These are phyloP conservation scores for Verbena officinalis DNA, from an alignment of 257 asterid species.

Conservation along the genomic window DNA sequence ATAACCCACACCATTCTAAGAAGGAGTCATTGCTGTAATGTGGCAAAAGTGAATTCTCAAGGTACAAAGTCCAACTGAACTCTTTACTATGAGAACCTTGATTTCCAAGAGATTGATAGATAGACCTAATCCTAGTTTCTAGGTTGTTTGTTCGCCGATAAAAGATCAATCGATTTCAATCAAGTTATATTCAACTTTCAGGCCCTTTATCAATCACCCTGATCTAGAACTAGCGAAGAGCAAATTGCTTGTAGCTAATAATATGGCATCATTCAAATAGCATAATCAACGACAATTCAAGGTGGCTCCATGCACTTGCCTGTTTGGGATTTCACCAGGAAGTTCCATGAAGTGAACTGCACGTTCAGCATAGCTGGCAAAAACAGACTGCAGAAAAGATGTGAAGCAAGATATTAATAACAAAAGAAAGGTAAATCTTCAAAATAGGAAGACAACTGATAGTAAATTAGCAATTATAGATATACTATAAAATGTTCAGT, in stretches of 20 bases:
- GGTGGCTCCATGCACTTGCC: slow-evolving; percentile 51
- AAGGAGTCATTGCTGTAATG: slow-evolving; percentile 1
- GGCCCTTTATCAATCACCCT: background rate
- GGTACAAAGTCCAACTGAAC: background rate
- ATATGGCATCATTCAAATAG: slow-evolving; percentile 6
- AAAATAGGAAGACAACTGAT: background rate
- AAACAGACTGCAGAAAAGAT: slow-evolving; percentile 67
- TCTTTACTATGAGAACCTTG: background rate
- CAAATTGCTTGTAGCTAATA: background rate
- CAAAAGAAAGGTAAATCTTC: slow-evolving; percentile 4
- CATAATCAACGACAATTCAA: slow-evolving; percentile 8
- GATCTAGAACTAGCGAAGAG: slow-evolving; percentile 3
- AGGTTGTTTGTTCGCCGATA: background rate
- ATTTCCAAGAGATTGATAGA: background rate
- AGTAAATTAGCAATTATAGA: background rate
- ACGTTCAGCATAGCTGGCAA: slow-evolving; percentile 88
- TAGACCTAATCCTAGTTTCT: slow-evolving; percentile 2
- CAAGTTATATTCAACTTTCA: slow-evolving; percentile 15
- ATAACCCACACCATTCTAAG: background rate
- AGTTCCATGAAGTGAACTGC: slow-evolving; percentile 98
- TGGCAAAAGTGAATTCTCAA: too few relatives aligned
- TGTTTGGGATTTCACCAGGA: slow-evolving; percentile 96
- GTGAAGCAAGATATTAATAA: slow-evolving; percentile 20
- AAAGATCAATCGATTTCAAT: slow-evolving; percentile 17
- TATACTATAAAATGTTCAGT: background rate